These are phyloP conservation scores for Eucalyptus curtisii DNA, from an alignment of 345 rosid genomes.

Conservation along the genomic window DNA sequence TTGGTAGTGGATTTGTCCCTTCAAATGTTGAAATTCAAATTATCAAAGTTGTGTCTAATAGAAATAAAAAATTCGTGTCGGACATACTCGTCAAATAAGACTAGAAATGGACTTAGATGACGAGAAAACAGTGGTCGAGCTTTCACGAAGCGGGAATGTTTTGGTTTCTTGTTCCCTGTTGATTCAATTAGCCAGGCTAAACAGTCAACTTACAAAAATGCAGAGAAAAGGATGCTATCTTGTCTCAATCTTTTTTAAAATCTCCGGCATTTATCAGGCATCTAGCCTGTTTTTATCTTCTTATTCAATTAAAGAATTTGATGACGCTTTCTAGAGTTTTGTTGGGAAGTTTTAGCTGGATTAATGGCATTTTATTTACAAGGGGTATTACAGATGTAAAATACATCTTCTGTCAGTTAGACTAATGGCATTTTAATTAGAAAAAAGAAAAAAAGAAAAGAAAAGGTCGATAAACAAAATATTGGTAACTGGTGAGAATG, in stretches of 20 bases:
- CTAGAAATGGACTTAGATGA: neutral
- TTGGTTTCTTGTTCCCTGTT: neutral
- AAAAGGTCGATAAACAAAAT: neutral
- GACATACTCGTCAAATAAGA: neutral
- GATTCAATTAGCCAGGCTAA: neutral
- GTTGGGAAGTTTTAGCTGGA: neutral
- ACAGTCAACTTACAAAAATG: neutral
- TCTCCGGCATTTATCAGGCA: neutral
- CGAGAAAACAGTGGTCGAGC: neutral
- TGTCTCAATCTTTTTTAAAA: neutral
- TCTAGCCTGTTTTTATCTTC: neutral
- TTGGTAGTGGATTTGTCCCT: neutral
- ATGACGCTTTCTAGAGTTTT: neutral
- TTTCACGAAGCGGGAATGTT: neutral
- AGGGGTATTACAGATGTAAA: neutral
- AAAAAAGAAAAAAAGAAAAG: neutral
- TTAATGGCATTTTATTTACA: neutral
- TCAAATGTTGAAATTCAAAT: neutral
- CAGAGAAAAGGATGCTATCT: neutral
- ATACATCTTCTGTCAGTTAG: neutral
- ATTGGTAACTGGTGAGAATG: neutral
- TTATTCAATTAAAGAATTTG: neutral
- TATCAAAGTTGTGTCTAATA: neutral
- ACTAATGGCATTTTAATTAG: neutral
- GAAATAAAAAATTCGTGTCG: neutral